Evolutionary conservation across 148 eudicot genomes (phyloP).

Genomic region (Silene uniflora): DNA sequence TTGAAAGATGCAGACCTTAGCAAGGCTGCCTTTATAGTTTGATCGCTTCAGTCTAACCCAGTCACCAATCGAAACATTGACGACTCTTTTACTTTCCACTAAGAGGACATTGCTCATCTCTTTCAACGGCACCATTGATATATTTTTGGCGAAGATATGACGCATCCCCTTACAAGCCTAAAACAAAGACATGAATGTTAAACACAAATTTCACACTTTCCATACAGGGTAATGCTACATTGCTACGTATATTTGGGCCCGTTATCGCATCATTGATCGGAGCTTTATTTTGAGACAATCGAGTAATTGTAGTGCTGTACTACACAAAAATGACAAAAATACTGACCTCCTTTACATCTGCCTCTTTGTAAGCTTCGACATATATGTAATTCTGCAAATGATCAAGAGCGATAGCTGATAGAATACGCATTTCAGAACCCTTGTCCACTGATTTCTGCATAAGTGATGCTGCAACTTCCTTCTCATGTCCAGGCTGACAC

Average conservation of each 20-base stretch:
- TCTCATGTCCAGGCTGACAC: constrained; percentile 82
- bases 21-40: constrained; percentile 78
- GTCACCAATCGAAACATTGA: constrained; percentile 63
- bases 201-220: no score
- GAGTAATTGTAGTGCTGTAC: background rate
- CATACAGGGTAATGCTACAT: no score
- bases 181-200: constrained; percentile 6
- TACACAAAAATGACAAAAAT: no score
- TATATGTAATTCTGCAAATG: constrained; percentile 77
- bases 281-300: no score
- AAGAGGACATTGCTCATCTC: constrained; percentile 93
- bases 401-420: constrained; percentile 77
- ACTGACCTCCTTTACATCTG: constrained; percentile 80
- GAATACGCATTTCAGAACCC: constrained; percentile 59
- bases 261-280: no score
- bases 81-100: constrained; percentile 57
- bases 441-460: constrained; percentile 81
- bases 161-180: constrained; percentile 93
- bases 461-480: constrained; percentile 74
- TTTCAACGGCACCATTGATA: constrained; percentile 74
- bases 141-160: constrained; percentile 47
- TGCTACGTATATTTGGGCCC: no score
- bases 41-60: constrained; percentile 93
- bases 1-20: constrained; percentile 48
- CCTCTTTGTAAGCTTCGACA: constrained; percentile 83